Base-by-base conservation (phyloP, 1,284 basidiomycete genomes). In the Cystobasidium pallidum region DNA sequence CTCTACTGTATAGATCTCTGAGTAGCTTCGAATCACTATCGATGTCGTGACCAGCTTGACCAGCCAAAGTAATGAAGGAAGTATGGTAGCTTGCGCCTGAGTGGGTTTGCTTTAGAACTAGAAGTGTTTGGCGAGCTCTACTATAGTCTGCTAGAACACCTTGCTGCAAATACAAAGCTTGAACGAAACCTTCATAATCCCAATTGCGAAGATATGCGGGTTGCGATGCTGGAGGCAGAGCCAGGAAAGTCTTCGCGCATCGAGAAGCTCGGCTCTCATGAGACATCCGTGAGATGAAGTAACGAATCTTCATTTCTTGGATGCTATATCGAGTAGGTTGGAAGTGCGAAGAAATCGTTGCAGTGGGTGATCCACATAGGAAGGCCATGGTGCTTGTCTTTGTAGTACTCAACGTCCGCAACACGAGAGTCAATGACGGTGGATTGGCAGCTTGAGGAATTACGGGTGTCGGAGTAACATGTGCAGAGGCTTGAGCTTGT, bases 331-430 rank as follows among this genome's bases (percentile, higher is more conserved):
- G 55, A 58, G 32, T 6, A 7, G 55, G 55, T n/a, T 58, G 32
- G 8, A n/a, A 19, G 55, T 19, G 55, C 55, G 32, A 58, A 58
- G 55, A 58, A 58, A n/a, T 58, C 39, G 13, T 6, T 41, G 55
- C 55, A 58, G n/a, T 34, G 32, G 32, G 15, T 32, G 32, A 58
- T 34, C 55, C 55, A 58, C 13, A 21, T 19, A 8, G 30, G 32
- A 15, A 58, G 32, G n/a, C 39, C 30, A 13, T 10, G 7, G 7
- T 4, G 10, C 32, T 58, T 58, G n/a, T 36, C 55, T 13, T 36
- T 30, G 32, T 58, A 58, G 8, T 10, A 6, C 11, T 58, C 55
- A n/a, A 58, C 55, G 24, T 58, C 55, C 7, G 55, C 3, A 6
- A 58, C 3, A 6, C 55, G 55, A 32, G 28, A 13, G 36, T 39